These are phyloP conservation scores for Gracilaria caudata DNA, from an alignment of 23 red algal species.

Conservation along the genomic window DNA sequence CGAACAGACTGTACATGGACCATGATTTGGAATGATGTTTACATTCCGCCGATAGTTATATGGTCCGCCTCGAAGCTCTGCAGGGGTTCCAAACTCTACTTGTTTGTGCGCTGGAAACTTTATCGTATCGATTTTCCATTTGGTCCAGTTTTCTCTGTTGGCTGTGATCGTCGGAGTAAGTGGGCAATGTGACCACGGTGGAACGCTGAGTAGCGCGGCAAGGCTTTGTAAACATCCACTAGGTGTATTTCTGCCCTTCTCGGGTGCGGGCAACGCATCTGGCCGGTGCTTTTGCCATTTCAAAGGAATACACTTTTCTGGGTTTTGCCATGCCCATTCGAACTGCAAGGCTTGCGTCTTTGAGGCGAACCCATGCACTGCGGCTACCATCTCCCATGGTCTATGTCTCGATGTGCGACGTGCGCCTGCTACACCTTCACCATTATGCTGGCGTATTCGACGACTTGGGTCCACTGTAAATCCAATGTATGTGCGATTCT, in stretches of 20 bases:
- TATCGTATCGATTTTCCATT: constrained; percentile 36
- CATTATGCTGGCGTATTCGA: constrained; percentile 94
- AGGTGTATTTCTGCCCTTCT: constrained; percentile 8
- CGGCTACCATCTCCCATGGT: constrained; percentile 86
- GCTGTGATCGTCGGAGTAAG: constrained; percentile 47
- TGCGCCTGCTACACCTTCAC: constrained; percentile 84
- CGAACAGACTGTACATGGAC: background rate
- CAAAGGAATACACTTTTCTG: constrained; percentile 45
- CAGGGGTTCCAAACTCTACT: constrained; percentile 18
- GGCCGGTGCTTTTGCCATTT: constrained; percentile 37
- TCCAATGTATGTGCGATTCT: constrained; percentile 92
- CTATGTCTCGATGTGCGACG: constrained; percentile 63
- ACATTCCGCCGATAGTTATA: constrained; percentile 49
- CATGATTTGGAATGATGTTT: background rate
- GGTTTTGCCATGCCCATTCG: constrained; percentile 99
- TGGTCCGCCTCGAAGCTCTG: background rate
- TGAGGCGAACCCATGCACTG: constrained; percentile 84
- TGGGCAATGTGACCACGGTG: constrained; percentile 56
- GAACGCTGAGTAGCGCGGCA: constrained; percentile 46
- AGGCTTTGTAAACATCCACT: constrained; percentile 45
- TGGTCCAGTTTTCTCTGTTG: constrained; percentile 38
- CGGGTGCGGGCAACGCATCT: constrained; percentile 22
- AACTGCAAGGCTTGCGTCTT: constrained; percentile 91
- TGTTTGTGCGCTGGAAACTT: constrained; percentile 44
- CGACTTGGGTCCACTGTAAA: constrained; percentile 90